A percentile compares a stretch with the other conserved stretches of the same genome.
These are phyloP conservation scores for Ambrosiella xylebori DNA, from an alignment of 2,329 filamentous ascomycete genomes.

Conservation along the genomic window DNA sequence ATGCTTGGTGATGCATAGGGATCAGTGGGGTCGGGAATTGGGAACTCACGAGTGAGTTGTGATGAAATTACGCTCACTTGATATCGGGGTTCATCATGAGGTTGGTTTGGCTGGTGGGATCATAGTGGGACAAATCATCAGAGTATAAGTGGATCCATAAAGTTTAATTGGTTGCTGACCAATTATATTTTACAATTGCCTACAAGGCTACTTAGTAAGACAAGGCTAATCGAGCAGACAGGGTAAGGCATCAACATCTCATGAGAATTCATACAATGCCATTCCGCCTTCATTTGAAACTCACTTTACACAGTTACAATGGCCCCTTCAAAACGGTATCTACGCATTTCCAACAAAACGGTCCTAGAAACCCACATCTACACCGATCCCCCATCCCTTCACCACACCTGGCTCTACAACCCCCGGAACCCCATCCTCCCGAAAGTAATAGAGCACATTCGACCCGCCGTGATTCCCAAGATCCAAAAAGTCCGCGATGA, in stretches of 20 bases:
- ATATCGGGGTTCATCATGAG: background rate
- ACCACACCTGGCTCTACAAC: conserved; percentile 69
- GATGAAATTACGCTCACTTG: no score
- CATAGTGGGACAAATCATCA: background rate
- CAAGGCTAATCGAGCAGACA: background rate
- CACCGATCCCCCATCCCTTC: conserved; percentile 73
- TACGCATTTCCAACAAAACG: conserved; percentile 82
- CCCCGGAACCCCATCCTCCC: conserved; percentile 59
- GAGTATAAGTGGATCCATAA: background rate
- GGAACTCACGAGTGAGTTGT: background rate
- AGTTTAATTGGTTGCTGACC: background rate
- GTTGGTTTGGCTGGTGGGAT: background rate
- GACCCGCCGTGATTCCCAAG: conserved; percentile 76
- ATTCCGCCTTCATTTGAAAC: background rate
- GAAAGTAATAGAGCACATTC: conserved; percentile 68
- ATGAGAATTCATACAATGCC: background rate
- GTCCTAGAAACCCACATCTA: conserved; percentile 96
- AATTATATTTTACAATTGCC: background rate
- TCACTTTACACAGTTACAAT: conserved; percentile 30
- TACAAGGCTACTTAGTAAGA: conserved; percentile 2
- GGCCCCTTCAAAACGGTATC: conserved; percentile 76
- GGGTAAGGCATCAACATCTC: background rate
- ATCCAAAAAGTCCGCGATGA: conserved; percentile 61
- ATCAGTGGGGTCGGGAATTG: background rate
- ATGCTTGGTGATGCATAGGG: background rate